These are phyloP conservation scores for Phytophthora citricola DNA, from an alignment of 352 stramenopile species.

Conservation along the genomic window DNA sequence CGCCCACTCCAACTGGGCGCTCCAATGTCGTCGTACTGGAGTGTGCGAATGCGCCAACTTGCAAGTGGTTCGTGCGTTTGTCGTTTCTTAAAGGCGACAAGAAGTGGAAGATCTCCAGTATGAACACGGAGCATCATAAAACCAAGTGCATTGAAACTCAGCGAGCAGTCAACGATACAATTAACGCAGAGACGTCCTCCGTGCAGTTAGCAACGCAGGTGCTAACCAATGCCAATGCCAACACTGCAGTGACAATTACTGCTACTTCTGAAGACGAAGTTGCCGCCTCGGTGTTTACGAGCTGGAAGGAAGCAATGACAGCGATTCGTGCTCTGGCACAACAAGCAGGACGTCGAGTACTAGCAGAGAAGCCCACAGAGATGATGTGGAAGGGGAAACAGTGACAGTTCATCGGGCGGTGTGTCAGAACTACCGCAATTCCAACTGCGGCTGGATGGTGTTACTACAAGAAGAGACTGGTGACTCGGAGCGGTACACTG, in stretches of 20 bases:
- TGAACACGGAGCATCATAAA: conserved; percentile 71
- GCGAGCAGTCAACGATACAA: conserved; percentile 1
- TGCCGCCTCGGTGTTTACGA: conserved; percentile 43
- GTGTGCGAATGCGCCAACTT: conserved; percentile 67
- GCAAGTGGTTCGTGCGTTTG: conserved; percentile 82
- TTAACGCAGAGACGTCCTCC: background rate
- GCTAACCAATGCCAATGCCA: conserved; percentile 18
- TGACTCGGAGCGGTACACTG: conserved; percentile 51
- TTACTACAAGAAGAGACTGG: conserved; percentile 57
- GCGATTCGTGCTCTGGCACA: conserved; percentile 60
- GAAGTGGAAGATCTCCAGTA: conserved; percentile 79
- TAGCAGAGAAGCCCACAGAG: conserved; percentile 57
- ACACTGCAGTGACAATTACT: conserved; percentile 1
- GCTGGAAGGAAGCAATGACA: conserved; percentile 67
- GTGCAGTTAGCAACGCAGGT: conserved; percentile 1
- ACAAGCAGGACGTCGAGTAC: conserved; percentile 61
- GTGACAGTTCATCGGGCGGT: conserved; percentile 61
- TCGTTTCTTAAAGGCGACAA: conserved; percentile 69
- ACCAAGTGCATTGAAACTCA: conserved; percentile 54
- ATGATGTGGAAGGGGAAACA: conserved; percentile 50
- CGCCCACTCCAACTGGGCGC: conserved; percentile 15
- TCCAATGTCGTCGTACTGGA: conserved; percentile 63
- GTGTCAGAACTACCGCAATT: conserved; percentile 82
- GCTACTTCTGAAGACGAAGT: conserved; percentile 8
- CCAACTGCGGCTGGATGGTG: conserved; percentile 72